Conservation (phyloP, 345 rosid genomes). For the Lumnitzera racemosa region DNA sequence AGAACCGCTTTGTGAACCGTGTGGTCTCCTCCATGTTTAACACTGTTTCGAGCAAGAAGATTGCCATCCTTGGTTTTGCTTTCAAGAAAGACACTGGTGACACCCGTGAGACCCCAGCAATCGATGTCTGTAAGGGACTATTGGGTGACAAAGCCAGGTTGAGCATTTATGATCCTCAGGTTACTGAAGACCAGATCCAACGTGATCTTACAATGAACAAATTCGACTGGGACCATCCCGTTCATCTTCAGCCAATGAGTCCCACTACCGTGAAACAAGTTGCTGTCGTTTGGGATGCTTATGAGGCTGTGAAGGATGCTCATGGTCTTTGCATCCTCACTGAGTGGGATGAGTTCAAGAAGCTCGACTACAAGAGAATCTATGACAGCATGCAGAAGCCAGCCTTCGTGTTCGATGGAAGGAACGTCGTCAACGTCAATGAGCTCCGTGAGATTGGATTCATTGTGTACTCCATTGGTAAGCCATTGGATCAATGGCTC, state of each 20-base stretch:
- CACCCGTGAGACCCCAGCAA: constrained; percentile 90
- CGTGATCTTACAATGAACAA: constrained; percentile 90
- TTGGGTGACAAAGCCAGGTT: constrained; percentile 82
- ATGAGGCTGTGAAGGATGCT: constrained; percentile 75
- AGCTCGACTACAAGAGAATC: constrained; percentile 65
- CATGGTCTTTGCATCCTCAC: constrained; percentile 87
- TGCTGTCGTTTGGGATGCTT: constrained; percentile 67
- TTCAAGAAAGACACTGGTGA: constrained; percentile 96
- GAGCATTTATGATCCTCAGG: constrained; percentile 94
- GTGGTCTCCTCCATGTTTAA: constrained; percentile 86
- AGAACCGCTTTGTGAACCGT: constrained; percentile 81
- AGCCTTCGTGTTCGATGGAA: constrained; percentile 88
- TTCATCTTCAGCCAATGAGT: constrained; percentile 92
- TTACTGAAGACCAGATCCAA: constrained; percentile 81
- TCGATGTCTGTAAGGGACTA: constrained; percentile 91
- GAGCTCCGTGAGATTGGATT: constrained; percentile 83
- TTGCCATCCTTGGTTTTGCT: constrained; percentile 77
- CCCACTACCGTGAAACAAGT: constrained; percentile 82
- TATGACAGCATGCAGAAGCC: constrained; percentile 89
- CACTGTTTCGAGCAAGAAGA: constrained; percentile 77
- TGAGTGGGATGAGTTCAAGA: constrained; percentile 97
- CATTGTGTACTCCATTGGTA: constrained; percentile 85
- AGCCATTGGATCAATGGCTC: constrained; percentile 89
- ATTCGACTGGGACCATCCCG: constrained; percentile 95
- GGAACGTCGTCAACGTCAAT: constrained; percentile 56